These are phyloP conservation scores for Globisporangium spiculum DNA, from an alignment of 352 stramenopile species.

Conservation along the genomic window DNA sequence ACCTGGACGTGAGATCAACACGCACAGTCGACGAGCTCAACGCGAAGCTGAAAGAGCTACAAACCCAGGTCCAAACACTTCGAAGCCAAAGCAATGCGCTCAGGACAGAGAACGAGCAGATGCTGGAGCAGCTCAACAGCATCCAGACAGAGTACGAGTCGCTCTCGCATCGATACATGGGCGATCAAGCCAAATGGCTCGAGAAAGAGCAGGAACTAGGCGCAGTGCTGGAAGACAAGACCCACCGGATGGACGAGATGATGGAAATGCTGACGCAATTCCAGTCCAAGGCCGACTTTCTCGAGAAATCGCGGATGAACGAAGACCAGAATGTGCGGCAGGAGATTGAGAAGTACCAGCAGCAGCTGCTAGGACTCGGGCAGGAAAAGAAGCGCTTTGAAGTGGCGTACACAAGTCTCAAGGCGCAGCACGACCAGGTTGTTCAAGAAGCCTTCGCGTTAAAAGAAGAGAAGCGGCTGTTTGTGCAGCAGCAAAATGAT, in stretches of 20 bases:
- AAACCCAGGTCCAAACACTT: constrained; percentile 27
- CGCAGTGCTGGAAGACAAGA: constrained; percentile 45
- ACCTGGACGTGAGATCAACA: constrained; percentile 34
- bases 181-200: constrained; percentile 30
- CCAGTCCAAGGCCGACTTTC: constrained; percentile 40
- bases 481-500: constrained; percentile 26
- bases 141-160: constrained; percentile 29
- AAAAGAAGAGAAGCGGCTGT: constrained; percentile 34
- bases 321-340: constrained; percentile 34
- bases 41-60: constrained; percentile 25
- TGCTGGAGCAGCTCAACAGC: constrained; percentile 16
- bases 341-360: constrained; percentile 42
- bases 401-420: constrained; percentile 20
- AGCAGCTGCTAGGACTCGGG: constrained; percentile 27
- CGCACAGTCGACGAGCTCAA: constrained; percentile 41
- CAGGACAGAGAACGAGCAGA: constrained; percentile 20
- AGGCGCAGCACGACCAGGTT: constrained; percentile 30
- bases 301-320: constrained; percentile 42
- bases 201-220: constrained; percentile 31
- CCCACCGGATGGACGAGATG: constrained; percentile 53
- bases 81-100: constrained; percentile 11
- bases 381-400: constrained; percentile 45
- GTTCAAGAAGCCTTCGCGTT: constrained; percentile 26
- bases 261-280: constrained; percentile 61
- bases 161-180: constrained; percentile 18